These are phyloP conservation scores for Boletus hoseneyae DNA, from an alignment of 1,284 basidiomycete species.

Conservation along the genomic window DNA sequence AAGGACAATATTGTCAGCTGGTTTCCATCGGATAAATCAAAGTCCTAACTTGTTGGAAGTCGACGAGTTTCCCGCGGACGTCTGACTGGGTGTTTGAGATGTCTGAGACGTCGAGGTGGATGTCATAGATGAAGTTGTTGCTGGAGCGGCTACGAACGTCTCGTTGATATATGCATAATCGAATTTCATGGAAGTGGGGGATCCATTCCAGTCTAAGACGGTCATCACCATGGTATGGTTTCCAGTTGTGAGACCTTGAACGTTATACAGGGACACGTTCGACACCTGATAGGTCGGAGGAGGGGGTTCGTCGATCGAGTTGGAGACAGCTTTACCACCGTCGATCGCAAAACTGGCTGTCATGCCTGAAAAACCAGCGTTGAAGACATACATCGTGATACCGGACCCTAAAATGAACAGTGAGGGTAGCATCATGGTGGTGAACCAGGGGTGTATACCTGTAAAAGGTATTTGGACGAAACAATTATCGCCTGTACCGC, in stretches of 20 bases:
- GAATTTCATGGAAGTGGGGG: constrained; percentile 25
- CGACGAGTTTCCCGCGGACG: background rate
- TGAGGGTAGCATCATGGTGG: background rate
- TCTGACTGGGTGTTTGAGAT: constrained; percentile 8
- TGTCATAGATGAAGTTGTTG: constrained; percentile 6
- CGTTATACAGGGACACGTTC: constrained; percentile 19
- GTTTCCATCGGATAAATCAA: background rate
- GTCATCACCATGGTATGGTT: constrained; percentile 27
- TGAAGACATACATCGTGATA: constrained; percentile 28
- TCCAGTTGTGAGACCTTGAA: constrained; percentile 16
- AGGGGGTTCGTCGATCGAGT: constrained; percentile 9
- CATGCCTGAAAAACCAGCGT: constrained; percentile 21
- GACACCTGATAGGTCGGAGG: constrained; percentile 19
- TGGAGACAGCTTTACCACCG: constrained; percentile 1
- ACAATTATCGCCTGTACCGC: constrained; percentile 17
- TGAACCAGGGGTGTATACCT: constrained; percentile 8
- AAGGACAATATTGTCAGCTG: constrained; percentile 5
- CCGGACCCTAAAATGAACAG: constrained; percentile 19
- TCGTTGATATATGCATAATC: constrained; percentile 28
- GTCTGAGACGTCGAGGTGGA: constrained; percentile 6
- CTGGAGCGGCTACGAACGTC: constrained; percentile 12
- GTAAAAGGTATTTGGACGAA: constrained; percentile 21
- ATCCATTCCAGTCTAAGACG: constrained; percentile 21
- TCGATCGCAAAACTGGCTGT: constrained; percentile 25
- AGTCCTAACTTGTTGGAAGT: constrained; percentile 12